Percentiles rank a stretch among this genome's conserved stretches.
Conservation (phyloP, 2,329 filamentous ascomycete species). For the Cordyceps tenuipes region DNA sequence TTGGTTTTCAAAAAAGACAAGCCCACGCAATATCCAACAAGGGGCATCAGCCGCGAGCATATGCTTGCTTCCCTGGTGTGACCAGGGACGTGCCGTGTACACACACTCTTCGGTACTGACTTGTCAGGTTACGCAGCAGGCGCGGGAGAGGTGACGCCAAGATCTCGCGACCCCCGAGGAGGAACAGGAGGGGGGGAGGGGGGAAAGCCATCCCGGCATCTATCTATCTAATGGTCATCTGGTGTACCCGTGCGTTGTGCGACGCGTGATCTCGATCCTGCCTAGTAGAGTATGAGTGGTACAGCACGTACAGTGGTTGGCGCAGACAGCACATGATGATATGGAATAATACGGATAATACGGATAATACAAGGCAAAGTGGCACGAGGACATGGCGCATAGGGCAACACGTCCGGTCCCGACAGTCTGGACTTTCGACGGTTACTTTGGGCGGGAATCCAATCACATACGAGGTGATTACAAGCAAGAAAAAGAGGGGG, state of each 20-base stretch:
- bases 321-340: not conserved
- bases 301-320: too few relatives aligned
- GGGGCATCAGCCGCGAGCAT: too few relatives aligned
- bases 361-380: not conserved
- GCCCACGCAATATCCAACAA: too few relatives aligned
- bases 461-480: not conserved
- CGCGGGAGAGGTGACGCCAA: not conserved
- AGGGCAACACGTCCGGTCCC: not conserved
- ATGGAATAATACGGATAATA: not conserved
- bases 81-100: not conserved
- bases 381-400: not conserved
- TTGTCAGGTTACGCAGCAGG: not conserved
- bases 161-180: not conserved
- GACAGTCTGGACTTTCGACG: constrained; percentile 6
- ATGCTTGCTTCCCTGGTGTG: not conserved
- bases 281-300: not conserved
- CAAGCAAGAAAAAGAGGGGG: too few relatives aligned
- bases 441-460: not conserved
- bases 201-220: not conserved
- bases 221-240: not conserved
- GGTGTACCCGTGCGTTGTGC: not conserved
- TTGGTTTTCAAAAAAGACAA: too few relatives aligned
- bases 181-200: not conserved
- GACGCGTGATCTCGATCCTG: not conserved
- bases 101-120: too few relatives aligned